Base-by-base conservation (phyloP, 352 stramenopile genomes). In the Phytophthora pluvialis region DNA sequence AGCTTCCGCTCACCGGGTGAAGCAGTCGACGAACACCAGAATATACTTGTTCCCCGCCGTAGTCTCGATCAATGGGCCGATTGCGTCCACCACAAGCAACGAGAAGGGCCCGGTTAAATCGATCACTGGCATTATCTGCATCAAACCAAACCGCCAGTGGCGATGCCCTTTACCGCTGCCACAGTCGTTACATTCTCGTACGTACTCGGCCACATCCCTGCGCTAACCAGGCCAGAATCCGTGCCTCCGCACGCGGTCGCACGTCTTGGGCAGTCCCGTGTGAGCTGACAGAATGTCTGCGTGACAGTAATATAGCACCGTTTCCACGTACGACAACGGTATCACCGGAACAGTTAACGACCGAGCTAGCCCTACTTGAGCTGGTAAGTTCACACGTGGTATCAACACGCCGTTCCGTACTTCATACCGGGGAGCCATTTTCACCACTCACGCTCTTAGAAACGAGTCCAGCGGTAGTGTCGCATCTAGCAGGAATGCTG, bases 251-350 rank as follows among this genome's bases (percentile, higher is more conserved):
- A 16, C 15, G 12, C 38, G 46, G 1, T 68, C 60, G 2, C 45
- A 3, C 0, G 51, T 62, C 36, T 67, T 57, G 0, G 35, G 61
- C 2, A 55, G 3, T 3, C 60, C 50, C 43, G 47, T 33, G 18
- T 62, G 44, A 1, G 44, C 35, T 5, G 51, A 55, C 15, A 68
- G 11, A 3, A 58, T 6, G 13, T 61, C 60, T 0, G 13, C 10
- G 12, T 67, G 59, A 32, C 49, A 67, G 42, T 39, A 58, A 21
- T 60, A 42, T 10, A 67, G 36, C 4, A 62, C 60, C 3, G 60
- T 62, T 2, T 52, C 59, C 1, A 67, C 28, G 9, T 50, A 67
- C 10, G 33, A 11, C 6, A n/a, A 44, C 0, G 59, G 50, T 13
- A 67, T 10, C 11, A 60, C 49, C 1, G 49, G 50, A 6, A 67